Evolutionary conservation across 2,329 filamentous ascomycete species (phyloP).

Genomic region (Cladobotryum mycophilum): DNA sequence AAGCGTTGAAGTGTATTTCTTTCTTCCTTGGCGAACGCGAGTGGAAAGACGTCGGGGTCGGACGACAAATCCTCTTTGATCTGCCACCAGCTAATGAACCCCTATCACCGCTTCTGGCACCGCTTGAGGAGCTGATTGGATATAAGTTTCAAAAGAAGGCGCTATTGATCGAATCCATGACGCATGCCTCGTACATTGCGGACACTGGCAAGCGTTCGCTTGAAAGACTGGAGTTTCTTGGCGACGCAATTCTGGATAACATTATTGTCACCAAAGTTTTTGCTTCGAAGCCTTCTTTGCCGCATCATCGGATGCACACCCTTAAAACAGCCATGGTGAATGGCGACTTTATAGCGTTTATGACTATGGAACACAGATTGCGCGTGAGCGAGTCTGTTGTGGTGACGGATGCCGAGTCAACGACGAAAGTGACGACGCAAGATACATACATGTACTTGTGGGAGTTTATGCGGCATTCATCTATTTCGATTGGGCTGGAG

Average conservation of each 20-base stretch:
- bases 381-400: slow-evolving; percentile 17
- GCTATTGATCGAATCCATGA: slow-evolving; percentile 72
- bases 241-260: slow-evolving; percentile 77
- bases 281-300: slow-evolving; percentile 32
- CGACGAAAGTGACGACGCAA: slow-evolving; percentile 12
- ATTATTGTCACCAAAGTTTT: slow-evolving; percentile 63
- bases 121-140: slow-evolving; percentile 60
- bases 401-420: slow-evolving; percentile 9
- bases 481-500: slow-evolving; percentile 38
- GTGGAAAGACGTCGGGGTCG: slow-evolving; percentile 43
- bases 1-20: slow-evolving; percentile 57
- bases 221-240: slow-evolving; percentile 81
- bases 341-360: slow-evolving; percentile 70
- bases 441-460: slow-evolving; percentile 46
- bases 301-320: slow-evolving; percentile 61
- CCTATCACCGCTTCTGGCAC: slow-evolving; percentile 37
- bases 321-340: slow-evolving; percentile 74
- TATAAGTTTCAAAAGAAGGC: slow-evolving; percentile 64
- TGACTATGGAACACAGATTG: slow-evolving; percentile 49
- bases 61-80: slow-evolving; percentile 38
- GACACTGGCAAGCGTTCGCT: slow-evolving; percentile 36
- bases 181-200: slow-evolving; percentile 59
- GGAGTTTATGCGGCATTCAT: slow-evolving; percentile 61
- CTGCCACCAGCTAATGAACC: slow-evolving; percentile 28
- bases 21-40: slow-evolving; percentile 57